These are phyloP conservation scores for Corchorus capsularis DNA, from an alignment of 345 rosid species.

Conservation along the genomic window DNA sequence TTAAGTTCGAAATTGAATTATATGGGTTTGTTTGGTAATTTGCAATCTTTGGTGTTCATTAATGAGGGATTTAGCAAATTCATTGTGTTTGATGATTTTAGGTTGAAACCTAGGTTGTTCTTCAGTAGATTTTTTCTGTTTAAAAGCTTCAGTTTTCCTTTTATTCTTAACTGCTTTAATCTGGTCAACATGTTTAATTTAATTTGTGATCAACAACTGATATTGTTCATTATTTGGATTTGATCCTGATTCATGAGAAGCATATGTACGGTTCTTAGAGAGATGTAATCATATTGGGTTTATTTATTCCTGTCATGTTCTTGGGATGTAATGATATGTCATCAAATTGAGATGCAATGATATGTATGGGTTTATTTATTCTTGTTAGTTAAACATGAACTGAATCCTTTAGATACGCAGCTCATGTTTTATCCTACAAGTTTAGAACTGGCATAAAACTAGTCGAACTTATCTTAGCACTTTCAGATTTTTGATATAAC, in stretches of 20 bases:
- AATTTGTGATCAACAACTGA: not conserved
- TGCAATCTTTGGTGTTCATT: too few relatives aligned
- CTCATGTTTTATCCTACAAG: not conserved
- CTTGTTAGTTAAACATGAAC: too few relatives aligned
- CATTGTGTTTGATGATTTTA: too few relatives aligned
- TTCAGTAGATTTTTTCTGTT: not conserved
- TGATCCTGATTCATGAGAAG: not conserved
- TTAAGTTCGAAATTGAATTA: too few relatives aligned
- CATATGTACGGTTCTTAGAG: not conserved
- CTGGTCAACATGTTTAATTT: not conserved
- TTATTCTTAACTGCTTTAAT: not conserved
- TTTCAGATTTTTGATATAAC: not conserved
- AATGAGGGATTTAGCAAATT: too few relatives aligned
- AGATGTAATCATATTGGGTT: not conserved
- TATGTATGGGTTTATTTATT: not conserved
- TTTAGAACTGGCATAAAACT: not conserved
- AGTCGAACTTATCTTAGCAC: constrained; percentile 2
- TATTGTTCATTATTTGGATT: not conserved
- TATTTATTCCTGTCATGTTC: too few relatives aligned
- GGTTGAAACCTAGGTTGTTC: too few relatives aligned
- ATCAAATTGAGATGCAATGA: not conserved
- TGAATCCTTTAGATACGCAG: not conserved
- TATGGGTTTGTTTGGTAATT: too few relatives aligned
- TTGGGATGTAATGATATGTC: too few relatives aligned
- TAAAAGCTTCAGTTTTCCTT: not conserved